These are phyloP conservation scores for Pestalotiopsis sp. DNA, from an alignment of 2,329 filamentous ascomycete species.

Conservation along the genomic window DNA sequence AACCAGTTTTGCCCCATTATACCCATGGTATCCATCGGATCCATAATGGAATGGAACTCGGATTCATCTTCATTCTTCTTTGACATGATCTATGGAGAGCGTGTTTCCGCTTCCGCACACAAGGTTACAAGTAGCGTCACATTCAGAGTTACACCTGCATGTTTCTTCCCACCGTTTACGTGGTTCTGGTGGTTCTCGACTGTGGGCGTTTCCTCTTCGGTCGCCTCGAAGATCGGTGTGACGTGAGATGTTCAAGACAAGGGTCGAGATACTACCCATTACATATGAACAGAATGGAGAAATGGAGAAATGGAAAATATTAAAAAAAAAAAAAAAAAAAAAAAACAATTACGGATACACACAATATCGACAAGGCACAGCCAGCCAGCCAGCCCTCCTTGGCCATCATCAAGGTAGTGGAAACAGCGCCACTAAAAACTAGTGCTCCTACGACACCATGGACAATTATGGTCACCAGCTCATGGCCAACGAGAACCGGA, in stretches of 20 bases:
- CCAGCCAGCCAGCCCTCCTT: not conserved
- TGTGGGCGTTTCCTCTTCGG: not conserved
- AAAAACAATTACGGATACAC: not conserved
- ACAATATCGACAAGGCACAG: not conserved
- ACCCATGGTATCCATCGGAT: not conserved
- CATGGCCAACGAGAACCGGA: not conserved
- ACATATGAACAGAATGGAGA: not conserved
- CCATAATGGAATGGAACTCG: not conserved
- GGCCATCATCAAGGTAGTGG: not conserved
- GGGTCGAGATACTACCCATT: not conserved
- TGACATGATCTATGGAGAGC: not conserved
- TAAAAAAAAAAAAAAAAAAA: not conserved
- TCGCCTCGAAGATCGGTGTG: constrained; percentile 2
- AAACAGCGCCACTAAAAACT: not conserved
- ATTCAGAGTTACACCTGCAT: not conserved
- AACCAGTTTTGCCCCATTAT: not conserved
- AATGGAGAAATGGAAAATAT: not conserved
- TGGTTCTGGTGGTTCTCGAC: not conserved
- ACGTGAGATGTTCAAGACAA: not conserved
- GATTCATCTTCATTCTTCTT: not conserved
- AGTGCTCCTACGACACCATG: not conserved
- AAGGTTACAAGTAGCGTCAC: not conserved
- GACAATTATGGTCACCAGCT: not conserved
- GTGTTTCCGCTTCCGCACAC: not conserved
- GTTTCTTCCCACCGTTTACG: not conserved